phyloP scores from a whole-genome alignment of 306 rosid genomes.

The Potentilla sterilis region DNA sequence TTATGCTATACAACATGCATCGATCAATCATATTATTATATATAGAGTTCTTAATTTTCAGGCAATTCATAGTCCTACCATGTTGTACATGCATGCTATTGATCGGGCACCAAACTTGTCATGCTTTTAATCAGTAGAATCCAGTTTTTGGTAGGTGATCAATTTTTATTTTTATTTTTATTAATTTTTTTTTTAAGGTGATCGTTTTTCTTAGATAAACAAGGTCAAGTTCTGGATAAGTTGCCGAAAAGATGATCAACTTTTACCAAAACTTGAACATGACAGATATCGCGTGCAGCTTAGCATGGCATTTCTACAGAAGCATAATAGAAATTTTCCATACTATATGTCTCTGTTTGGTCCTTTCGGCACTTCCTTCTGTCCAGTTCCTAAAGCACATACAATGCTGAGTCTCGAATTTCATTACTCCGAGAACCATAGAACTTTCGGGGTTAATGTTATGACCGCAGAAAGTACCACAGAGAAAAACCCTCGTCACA shows the following conservation, averaged over 20 bases:
- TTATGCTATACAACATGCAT: background rate
- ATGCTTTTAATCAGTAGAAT: background rate
- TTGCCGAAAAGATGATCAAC: background rate
- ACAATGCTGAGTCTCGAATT: background rate
- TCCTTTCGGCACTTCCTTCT: background rate
- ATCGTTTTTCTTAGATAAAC: background rate
- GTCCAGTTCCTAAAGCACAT: background rate
- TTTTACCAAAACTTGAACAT: background rate
- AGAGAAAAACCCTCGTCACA: conserved; percentile 9
- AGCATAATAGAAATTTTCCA: background rate
- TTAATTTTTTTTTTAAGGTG: background rate
- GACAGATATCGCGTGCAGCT: background rate
- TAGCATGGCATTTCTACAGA: background rate
- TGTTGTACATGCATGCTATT: background rate
- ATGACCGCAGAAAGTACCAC: background rate
- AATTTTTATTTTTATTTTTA: too few species aligned
- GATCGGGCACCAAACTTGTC: background rate
- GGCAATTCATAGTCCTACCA: background rate
- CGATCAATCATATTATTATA: background rate
- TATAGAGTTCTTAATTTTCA: background rate
- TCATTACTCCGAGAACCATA: background rate
- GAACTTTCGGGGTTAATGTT: background rate
- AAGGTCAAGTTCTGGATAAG: background rate
- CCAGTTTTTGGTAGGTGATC: background rate
- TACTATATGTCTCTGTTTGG: background rate